Conservation (phyloP, 1,139 yeast genomes). For the Pichia terricola region DNA sequence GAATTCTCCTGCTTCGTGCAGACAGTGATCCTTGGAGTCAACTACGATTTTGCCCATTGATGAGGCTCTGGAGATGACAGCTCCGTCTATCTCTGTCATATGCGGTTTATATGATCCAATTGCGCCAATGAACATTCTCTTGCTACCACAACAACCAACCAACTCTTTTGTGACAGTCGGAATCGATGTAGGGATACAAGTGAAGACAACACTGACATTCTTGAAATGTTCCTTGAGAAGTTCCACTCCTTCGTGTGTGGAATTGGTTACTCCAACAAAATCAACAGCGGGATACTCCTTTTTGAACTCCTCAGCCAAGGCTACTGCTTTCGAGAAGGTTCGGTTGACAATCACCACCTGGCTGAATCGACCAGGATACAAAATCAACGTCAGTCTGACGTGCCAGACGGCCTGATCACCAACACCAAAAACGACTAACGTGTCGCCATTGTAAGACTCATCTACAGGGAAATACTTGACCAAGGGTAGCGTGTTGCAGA, state of each 20-base stretch:
- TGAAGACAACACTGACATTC: constrained; percentile 38
- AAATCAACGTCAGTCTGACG: constrained; percentile 33
- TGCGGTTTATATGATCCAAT: constrained; percentile 65
- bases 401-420: constrained; percentile 69
- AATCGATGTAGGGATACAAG: constrained; percentile 49
- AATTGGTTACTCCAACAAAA: constrained; percentile 18
- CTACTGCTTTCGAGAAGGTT: constrained; percentile 32
- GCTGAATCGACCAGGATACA: constrained; percentile 30
- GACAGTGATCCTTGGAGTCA: constrained; percentile 48
- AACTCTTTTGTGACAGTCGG: constrained; percentile 34
- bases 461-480: constrained; percentile 28
- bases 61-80: constrained; percentile 26
- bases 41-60: constrained; percentile 40
- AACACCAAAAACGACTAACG: constrained; percentile 46
- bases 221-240: constrained; percentile 19
- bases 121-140: constrained; percentile 38
- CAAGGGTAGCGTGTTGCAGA: constrained; percentile 45
- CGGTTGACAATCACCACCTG: constrained; percentile 41
- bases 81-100: constrained; percentile 54
- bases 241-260: constrained; percentile 11
- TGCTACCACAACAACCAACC: constrained; percentile 28
- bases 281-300: constrained; percentile 16
- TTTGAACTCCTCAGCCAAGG: constrained; percentile 25
- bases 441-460: constrained; percentile 11
- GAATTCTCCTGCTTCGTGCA: constrained; percentile 58